A percentile compares a stretch with the other conserved stretches of the same genome.
Evolutionary conservation across 2,329 filamentous ascomycete genomes (phyloP).

Genomic region (Penicillium capsulatum): DNA sequence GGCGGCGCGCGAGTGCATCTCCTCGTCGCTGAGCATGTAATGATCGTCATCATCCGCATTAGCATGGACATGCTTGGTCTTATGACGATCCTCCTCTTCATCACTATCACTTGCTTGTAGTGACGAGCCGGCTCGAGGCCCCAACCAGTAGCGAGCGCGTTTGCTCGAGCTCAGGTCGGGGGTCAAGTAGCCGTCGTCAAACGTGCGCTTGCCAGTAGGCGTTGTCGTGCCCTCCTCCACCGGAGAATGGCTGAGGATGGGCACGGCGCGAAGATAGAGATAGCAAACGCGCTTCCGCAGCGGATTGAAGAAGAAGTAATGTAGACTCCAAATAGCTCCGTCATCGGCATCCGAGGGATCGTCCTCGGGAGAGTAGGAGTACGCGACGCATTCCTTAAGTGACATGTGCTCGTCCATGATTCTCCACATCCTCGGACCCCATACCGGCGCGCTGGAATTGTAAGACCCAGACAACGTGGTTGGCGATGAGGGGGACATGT

Average conservation of each 20-base stretch:
- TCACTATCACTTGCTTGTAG: conserved; percentile 42
- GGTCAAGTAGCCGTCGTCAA: conserved; percentile 48
- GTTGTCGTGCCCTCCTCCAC: conserved; percentile 46
- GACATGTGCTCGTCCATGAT: conserved; percentile 93
- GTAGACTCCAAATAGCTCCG: conserved; percentile 87
- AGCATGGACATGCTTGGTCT: conserved; percentile 19
- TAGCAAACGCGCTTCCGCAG: conserved; percentile 88
- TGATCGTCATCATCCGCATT: conserved; percentile 41
- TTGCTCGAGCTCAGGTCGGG: conserved; percentile 64
- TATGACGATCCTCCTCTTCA: conserved; percentile 39
- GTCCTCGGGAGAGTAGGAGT: conserved; percentile 82
- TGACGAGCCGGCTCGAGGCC: conserved; percentile 53
- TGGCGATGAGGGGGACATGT: conserved; percentile 40
- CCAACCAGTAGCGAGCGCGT: conserved; percentile 83
- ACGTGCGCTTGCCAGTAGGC: conserved; percentile 44
- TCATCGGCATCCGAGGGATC: conserved; percentile 93
- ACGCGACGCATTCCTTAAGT: conserved; percentile 80
- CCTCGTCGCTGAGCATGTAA: conserved; percentile 45
- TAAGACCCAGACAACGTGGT: conserved; percentile 45
- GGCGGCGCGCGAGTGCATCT: conserved; percentile 34
- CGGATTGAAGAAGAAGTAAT: conserved; percentile 98
- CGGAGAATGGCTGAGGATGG: conserved; percentile 64
- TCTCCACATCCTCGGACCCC: conserved; percentile 89
- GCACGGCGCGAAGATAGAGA: conserved; percentile 81
- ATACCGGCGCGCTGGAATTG: conserved; percentile 55